Base-by-base conservation (phyloP, 75 land plant species). In the Pinus albicaulis region DNA sequence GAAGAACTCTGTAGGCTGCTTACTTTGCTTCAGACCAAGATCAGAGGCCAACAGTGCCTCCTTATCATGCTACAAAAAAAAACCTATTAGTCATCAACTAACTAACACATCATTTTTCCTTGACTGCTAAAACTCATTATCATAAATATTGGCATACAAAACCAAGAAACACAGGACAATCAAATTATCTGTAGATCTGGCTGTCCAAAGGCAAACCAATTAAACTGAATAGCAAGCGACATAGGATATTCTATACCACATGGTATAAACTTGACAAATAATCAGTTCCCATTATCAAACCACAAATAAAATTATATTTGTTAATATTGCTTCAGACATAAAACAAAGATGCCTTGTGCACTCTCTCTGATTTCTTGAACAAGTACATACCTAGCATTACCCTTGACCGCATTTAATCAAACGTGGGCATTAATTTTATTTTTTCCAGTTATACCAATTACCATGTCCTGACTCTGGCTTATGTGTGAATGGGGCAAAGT, bases 1-100 rank as follows among this genome's bases (percentile, higher is more conserved):
- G 84, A 94, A 94, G 83, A 88, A 94, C 74, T 92, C 94, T 44
- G 87, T 41, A 19, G 97, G 97, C 76, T 94, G 97, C 71, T 81
- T 88, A 83, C 70, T 89, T 82, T 86, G 92, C 77, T 84, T 91
- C 20, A 92, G 84, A 65, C 92, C 95, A 69, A 90, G 59, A 64
- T 94, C 95, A 57, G 97, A 88, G 22, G 87, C 81, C 76, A 90
- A 82, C 8, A 90, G 77, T 24, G 90, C 92, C 23, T 94, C 95
- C 80, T 86, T 92, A 57, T 92, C 95, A 77, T 88, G 85, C 92
- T 90, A 57, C 28, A 76, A 24, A 41, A 38, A 41, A 38, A 60
- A 38, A 24, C 19, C 19, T 55, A 77, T 25, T 44, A 7, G 24
- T 55, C 20, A 20, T 75, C 23, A 57, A 26, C 24, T 71, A 53